Percentiles rank a stretch among this genome's conserved stretches.
phyloP scores from a whole-genome alignment of 73 alveolate genomes.

The Loxodes magnus region DNA sequence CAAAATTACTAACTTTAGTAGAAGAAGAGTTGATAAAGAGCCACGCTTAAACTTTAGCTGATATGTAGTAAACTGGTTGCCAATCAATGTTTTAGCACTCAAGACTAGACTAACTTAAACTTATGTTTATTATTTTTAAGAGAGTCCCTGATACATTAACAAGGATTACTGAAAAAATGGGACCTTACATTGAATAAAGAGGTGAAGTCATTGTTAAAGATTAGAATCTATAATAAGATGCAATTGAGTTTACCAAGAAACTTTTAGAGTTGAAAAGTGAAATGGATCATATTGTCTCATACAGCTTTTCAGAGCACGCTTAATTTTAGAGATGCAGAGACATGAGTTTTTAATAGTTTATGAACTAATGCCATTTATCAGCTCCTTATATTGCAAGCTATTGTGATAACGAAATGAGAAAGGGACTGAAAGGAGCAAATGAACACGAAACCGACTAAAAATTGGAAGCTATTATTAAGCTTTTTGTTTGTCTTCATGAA shows the following conservation, averaged over 20 bases:
- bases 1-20: conserved; percentile 26
- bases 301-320: conserved; percentile 50
- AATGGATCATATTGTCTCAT: conserved; percentile 61
- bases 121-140: conserved; percentile 46
- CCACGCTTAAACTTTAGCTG: conserved; percentile 44
- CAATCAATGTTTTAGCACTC: conserved; percentile 58
- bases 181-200: conserved; percentile 59
- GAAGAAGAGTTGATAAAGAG: conserved; percentile 43
- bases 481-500: conserved; percentile 61
- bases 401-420: conserved; percentile 62
- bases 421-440: conserved; percentile 63
- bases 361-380: conserved; percentile 54
- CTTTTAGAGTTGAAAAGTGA: conserved; percentile 60
- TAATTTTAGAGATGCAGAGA: conserved; percentile 48
- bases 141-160: conserved; percentile 44
- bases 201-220: conserved; percentile 58
- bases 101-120: conserved; percentile 56
- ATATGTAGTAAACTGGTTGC: conserved; percentile 68
- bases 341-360: conserved; percentile 43
- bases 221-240: conserved; percentile 53
- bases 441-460: conserved; percentile 46
- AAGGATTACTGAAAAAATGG: conserved; percentile 42
- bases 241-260: conserved; percentile 58
- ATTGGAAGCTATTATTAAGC: conserved; percentile 59
- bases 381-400: conserved; percentile 69